Evolutionary conservation across 129 eudicot genomes (phyloP).

Genomic region (Pulicaria dysenterica): DNA sequence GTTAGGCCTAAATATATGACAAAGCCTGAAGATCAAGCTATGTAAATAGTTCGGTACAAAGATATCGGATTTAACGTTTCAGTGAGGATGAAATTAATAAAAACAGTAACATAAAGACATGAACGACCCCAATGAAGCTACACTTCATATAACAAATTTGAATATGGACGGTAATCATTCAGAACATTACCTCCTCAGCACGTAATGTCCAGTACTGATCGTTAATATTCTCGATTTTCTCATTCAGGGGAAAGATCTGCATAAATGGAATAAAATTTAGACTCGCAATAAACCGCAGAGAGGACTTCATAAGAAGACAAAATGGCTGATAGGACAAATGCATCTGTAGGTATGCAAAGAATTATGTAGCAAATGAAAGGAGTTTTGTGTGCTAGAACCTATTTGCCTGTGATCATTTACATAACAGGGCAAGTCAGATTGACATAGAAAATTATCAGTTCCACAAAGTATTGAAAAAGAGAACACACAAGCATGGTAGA

Average conservation of each 20-base stretch:
- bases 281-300: constrained; percentile 2
- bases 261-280: constrained; percentile 11
- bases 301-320: neutral
- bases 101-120: too few relatives aligned
- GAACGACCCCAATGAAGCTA: too few relatives aligned
- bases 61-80: too few relatives aligned
- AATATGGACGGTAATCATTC: neutral
- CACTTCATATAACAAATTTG: constrained; percentile 3
- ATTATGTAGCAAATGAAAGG: neutral
- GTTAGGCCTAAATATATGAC: too few relatives aligned
- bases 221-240: constrained; percentile 77
- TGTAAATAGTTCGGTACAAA: too few relatives aligned
- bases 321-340: neutral
- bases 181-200: constrained; percentile 82
- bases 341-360: neutral
- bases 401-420: neutral
- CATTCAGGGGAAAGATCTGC: constrained; percentile 74
- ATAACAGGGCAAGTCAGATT: neutral
- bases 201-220: constrained; percentile 89
- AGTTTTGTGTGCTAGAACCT: neutral
- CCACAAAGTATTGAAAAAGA: constrained; percentile 11
- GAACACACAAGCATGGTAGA: neutral
- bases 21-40: too few relatives aligned
- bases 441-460: neutral
- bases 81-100: too few relatives aligned